Conservation (phyloP, 164 flowering plant species). For the Buxus sempervirens region DNA sequence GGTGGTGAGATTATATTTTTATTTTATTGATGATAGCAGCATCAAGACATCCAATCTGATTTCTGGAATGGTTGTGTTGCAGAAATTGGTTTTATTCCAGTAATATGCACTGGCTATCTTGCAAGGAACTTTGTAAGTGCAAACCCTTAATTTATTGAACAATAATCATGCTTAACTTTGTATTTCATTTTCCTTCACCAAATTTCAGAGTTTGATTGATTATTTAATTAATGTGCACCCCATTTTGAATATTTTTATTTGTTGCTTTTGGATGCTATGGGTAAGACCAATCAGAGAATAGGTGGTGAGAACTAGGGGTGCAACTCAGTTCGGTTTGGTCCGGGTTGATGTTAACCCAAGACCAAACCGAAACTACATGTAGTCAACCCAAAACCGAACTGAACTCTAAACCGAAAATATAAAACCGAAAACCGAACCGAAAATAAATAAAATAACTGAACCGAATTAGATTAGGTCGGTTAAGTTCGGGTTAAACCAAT, state of each 20-base stretch:
- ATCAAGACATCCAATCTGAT: conserved; percentile 23
- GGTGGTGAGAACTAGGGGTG: too few species aligned
- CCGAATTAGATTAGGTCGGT: too few species aligned
- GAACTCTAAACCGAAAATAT: too few species aligned
- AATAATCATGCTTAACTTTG: background rate
- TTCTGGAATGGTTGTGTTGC: conserved; percentile 35
- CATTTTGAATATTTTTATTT: background rate
- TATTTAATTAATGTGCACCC: background rate
- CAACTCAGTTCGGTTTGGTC: too few species aligned
- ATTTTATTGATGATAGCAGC: conserved; percentile 2
- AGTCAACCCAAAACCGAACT: too few species aligned
- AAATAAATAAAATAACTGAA: too few species aligned
- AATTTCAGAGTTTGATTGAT: background rate
- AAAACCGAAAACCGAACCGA: too few species aligned
- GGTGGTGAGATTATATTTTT: background rate
- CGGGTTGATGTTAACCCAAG: too few species aligned
- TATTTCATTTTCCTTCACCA: conserved; percentile 4
- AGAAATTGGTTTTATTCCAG: conserved; percentile 51
- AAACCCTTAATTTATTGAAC: conserved; percentile 6
- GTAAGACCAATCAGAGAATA: background rate
- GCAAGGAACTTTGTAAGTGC: conserved; percentile 77
- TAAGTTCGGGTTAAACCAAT: too few species aligned
- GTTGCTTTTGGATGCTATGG: background rate
- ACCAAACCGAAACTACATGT: too few species aligned
- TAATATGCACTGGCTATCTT: conserved; percentile 51